Evolutionary conservation across 768 basidiomycete species (phyloP).

Genomic region (Suillus plorans): DNA sequence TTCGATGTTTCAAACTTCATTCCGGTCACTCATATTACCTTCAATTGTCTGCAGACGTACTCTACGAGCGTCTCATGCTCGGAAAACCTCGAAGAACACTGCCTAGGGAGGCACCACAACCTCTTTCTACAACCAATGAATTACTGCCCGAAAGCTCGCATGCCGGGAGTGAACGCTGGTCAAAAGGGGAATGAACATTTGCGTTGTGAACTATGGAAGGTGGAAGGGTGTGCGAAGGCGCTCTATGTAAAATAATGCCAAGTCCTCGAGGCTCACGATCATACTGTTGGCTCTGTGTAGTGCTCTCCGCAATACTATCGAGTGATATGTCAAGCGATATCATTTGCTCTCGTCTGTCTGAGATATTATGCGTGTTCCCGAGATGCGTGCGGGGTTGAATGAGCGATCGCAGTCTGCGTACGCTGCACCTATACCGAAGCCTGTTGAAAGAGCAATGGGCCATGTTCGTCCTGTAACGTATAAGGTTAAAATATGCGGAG

Average conservation of each 20-base stretch:
- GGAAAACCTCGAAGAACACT: slow-evolving; percentile 47
- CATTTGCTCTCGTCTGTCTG: slow-evolving; percentile 27
- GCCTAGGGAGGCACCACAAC: slow-evolving; percentile 17
- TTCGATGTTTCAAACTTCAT: neutral
- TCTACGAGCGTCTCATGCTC: slow-evolving; percentile 63
- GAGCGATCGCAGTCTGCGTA: slow-evolving; percentile 92
- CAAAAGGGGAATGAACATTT: neutral
- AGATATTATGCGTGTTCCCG: slow-evolving; percentile 75
- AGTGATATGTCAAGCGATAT: neutral
- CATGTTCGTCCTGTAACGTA: slow-evolving; percentile 75
- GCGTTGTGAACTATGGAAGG: slow-evolving; percentile 6
- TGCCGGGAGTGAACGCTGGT: neutral
- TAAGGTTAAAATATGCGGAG: neutral
- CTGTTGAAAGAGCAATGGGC: slow-evolving; percentile 85
- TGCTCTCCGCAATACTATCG: neutral
- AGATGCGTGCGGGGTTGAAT: slow-evolving; percentile 88
- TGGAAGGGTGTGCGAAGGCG: neutral
- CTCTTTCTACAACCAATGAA: slow-evolving; percentile 8
- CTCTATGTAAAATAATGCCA: slow-evolving; percentile 16
- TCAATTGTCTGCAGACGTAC: slow-evolving; percentile 44
- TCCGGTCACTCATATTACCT: slow-evolving; percentile 9
- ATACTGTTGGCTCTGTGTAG: slow-evolving; percentile 17
- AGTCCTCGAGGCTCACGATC: slow-evolving; percentile 21
- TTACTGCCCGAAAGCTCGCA: slow-evolving; percentile 7
- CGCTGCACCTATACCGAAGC: slow-evolving; percentile 84